Base-by-base conservation (phyloP, 1,284 basidiomycete genomes). In the Blastosporella zonata region DNA sequence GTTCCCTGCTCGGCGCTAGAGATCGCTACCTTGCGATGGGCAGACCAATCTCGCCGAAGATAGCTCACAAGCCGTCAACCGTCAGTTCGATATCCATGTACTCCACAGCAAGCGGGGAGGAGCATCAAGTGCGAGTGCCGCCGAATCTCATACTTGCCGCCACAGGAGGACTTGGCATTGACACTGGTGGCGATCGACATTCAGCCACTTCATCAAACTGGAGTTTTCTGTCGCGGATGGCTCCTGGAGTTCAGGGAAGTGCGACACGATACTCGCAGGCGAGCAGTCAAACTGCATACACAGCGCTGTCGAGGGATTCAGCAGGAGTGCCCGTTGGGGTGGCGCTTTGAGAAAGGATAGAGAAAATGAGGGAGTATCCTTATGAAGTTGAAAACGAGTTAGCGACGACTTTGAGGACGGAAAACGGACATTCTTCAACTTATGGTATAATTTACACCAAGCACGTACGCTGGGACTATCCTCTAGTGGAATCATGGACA, bases 51-150 rank as follows among this genome's bases (percentile, higher is more conserved):
- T 43, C 49, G 50, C 40, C 43, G 13, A 43, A 25, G 21, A 44
- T 59, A 23, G n/a, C 54, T 7, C 60, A 62, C 44, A 63, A 65
- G 52, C 55, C 66, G 8, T 69, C 68, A 15, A 64, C 59, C 18
- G 56, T 64, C 33, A 68, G 65, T 47, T 68, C 68, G 2, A 55
- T 50, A 23, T 70, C 69, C 6, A 43, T 64, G 43, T 70, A 69
- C 53, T 71, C 69, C 28, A 62, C 63, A 3, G 67, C 62, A 43
- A 70, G 66, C 48, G 67, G 59, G 21, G 70, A 71, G 54, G 67
- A 67, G 49, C 63, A 59, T 31, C 63, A 61, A 43, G 47, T 58
- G 20, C 60, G 61, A 31, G 61, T 57, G 17, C 63, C 62, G 25
- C 54, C 64, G n/a, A 62, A 61, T 50, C 56, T 67, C 13, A 59